phyloP scores from a whole-genome alignment of 805 yeast genomes.

The Kluyveromyces dobzhanskii region DNA sequence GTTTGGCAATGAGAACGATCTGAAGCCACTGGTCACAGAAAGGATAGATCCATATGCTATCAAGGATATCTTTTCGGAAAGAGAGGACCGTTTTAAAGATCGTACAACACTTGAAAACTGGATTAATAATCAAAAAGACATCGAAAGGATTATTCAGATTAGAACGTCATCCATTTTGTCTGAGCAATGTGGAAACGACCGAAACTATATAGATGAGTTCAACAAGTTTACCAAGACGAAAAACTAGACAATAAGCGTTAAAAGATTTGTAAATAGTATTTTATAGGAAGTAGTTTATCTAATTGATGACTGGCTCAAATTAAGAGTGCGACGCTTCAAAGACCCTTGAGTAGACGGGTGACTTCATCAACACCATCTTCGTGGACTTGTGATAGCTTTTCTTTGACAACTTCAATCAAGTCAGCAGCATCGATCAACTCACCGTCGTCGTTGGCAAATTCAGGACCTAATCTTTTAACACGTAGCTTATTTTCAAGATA shows the following conservation, averaged over 20 bases:
- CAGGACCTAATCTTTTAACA: slow-evolving; percentile 83
- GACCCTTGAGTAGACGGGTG: slow-evolving; percentile 51
- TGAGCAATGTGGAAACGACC: slow-evolving; percentile 31
- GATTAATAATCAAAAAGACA: slow-evolving; percentile 32
- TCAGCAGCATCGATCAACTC: slow-evolving; percentile 59
- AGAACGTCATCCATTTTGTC: slow-evolving; percentile 29
- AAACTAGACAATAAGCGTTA: not conserved
- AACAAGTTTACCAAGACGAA: slow-evolving; percentile 5
- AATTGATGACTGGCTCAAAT: not conserved
- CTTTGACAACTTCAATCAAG: slow-evolving; percentile 44
- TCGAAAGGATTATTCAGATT: slow-evolving; percentile 35
- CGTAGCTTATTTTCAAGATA: slow-evolving; percentile 67
- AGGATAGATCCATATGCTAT: slow-evolving; percentile 46
- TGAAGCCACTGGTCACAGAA: slow-evolving; percentile 18
- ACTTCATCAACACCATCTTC: slow-evolving; percentile 54
- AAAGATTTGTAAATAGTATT: slow-evolving; percentile 2
- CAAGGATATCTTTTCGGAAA: slow-evolving; percentile 29
- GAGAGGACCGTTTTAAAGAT: slow-evolving; percentile 23
- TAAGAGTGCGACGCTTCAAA: slow-evolving; percentile 26
- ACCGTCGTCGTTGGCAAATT: slow-evolving; percentile 82
- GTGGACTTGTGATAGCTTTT: slow-evolving; percentile 42
- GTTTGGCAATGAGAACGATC: slow-evolving; percentile 13
- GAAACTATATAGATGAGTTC: slow-evolving; percentile 21
- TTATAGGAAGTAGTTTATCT: not conserved
- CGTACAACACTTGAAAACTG: slow-evolving; percentile 28